A percentile compares a stretch with the other conserved stretches of the same genome.
These are phyloP conservation scores for Clarireedia sp. DNA, from an alignment of 2,329 filamentous ascomycete genomes.

Conservation along the genomic window DNA sequence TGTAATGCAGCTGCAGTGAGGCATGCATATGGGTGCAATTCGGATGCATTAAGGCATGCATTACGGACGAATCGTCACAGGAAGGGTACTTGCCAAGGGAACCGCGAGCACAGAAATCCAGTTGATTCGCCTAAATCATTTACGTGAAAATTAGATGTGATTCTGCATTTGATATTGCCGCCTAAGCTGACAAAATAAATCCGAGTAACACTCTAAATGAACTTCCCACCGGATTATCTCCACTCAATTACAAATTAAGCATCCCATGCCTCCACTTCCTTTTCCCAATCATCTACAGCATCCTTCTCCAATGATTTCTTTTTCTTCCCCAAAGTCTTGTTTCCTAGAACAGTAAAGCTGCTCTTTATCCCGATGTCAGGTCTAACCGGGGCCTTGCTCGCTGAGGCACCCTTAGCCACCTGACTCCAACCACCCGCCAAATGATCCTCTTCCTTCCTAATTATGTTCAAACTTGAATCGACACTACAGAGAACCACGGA, in stretches of 20 bases:
- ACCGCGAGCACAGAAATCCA: no score
- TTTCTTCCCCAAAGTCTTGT: slow-evolving; percentile 32
- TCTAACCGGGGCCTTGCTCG: slow-evolving; percentile 10
- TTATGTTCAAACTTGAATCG: slow-evolving; percentile 40
- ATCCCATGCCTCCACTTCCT: slow-evolving; percentile 44
- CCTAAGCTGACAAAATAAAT: background rate
- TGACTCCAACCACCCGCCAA: slow-evolving; percentile 49
- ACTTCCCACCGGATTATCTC: background rate
- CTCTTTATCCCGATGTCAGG: slow-evolving; percentile 22
- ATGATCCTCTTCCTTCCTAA: slow-evolving; percentile 39
- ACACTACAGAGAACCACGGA: slow-evolving; percentile 43
- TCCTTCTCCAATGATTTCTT: slow-evolving; percentile 31
- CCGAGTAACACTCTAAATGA: no score
- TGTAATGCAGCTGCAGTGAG: no score
- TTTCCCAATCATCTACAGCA: slow-evolving; percentile 58
- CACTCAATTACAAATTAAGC: background rate
- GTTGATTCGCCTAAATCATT: no score
- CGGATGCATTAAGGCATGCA: no score
- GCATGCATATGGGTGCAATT: no score
- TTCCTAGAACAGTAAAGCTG: slow-evolving; percentile 49
- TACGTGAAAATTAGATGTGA: no score
- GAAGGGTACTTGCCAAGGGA: no score
- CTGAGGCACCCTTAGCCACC: slow-evolving; percentile 37
- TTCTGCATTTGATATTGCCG: no score
- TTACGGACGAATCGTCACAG: no score